phyloP scores from a whole-genome alignment of 768 basidiomycete genomes.

The Cystofilobasidium capitatum region DNA sequence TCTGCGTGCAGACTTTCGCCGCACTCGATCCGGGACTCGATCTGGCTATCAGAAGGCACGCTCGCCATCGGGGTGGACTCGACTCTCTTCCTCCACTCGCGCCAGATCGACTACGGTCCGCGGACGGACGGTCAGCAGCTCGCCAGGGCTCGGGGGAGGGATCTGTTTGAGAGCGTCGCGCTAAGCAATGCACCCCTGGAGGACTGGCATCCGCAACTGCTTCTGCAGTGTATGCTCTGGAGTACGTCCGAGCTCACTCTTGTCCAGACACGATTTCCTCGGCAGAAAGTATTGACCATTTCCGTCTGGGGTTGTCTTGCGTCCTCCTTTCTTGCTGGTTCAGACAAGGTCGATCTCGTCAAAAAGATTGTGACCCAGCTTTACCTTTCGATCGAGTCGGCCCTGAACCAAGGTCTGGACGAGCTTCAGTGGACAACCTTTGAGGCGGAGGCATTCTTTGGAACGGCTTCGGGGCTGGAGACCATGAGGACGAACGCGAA shows the following conservation, averaged over 20 bases:
- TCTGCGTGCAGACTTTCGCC: conserved; percentile 53
- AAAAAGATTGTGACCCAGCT: conserved; percentile 70
- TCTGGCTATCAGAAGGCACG: conserved; percentile 77
- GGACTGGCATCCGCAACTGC: conserved; percentile 87
- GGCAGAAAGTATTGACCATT: too few relatives aligned
- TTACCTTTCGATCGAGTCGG: conserved; percentile 44
- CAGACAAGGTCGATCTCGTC: conserved; percentile 76
- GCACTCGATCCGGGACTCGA: conserved; percentile 73
- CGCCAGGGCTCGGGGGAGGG: conserved; percentile 35
- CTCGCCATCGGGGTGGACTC: conserved; percentile 73
- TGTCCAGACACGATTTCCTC: too few relatives aligned
- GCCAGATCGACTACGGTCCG: conserved; percentile 30
- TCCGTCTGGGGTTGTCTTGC: not conserved
- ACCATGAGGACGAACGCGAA: too few relatives aligned
- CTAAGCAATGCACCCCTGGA: conserved; percentile 72
- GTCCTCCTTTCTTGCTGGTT: not conserved
- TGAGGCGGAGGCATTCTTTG: conserved; percentile 54
- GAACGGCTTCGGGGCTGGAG: too few relatives aligned
- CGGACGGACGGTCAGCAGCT: conserved; percentile 18
- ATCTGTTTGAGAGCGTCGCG: conserved; percentile 73
- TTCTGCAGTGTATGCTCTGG: conserved; percentile 86
- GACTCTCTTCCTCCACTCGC: conserved; percentile 70
- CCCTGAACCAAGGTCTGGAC: conserved; percentile 32
- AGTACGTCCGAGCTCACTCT: conserved; percentile 46
- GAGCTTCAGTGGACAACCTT: conserved; percentile 46